A percentile compares a stretch with the other conserved stretches of the same genome.
These are phyloP conservation scores for Croton setiger DNA, from an alignment of 441 rosid species.

Conservation along the genomic window DNA sequence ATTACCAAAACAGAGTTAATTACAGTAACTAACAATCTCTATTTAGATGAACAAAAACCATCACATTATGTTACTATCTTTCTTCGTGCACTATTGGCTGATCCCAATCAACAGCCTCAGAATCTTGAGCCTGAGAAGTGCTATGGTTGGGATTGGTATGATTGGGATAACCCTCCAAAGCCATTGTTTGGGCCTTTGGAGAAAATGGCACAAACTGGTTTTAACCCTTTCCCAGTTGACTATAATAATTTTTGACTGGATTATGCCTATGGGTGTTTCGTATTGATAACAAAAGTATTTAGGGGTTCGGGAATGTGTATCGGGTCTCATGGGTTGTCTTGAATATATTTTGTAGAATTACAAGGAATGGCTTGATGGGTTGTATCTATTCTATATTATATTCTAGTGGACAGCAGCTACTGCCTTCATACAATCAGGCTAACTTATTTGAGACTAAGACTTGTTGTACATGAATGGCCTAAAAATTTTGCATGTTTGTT, in stretches of 20 bases:
- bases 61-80: conserved; percentile 67
- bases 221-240: conserved; percentile 51
- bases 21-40: conserved; percentile 65
- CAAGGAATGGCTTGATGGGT: too few relatives aligned
- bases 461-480: background rate
- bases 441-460: background rate
- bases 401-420: too few relatives aligned
- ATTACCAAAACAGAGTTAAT: conserved; percentile 42
- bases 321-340: background rate
- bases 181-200: conserved; percentile 80
- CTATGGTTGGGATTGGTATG: conserved; percentile 78
- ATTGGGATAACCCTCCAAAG: conserved; percentile 59
- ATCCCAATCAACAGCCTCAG: conserved; percentile 44
- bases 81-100: conserved; percentile 46
- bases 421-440: too few relatives aligned
- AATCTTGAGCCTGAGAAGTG: conserved; percentile 76
- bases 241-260: background rate
- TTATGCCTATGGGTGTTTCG: background rate
- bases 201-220: conserved; percentile 54
- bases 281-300: background rate
- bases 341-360: background rate
- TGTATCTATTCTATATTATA: too few relatives aligned
- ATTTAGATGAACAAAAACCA: conserved; percentile 49
- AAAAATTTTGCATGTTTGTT: background rate
- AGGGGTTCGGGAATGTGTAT: background rate